Evolutionary conservation across 2,329 filamentous ascomycete genomes (phyloP).

Genomic region (Pseudocercospora crystallina): DNA sequence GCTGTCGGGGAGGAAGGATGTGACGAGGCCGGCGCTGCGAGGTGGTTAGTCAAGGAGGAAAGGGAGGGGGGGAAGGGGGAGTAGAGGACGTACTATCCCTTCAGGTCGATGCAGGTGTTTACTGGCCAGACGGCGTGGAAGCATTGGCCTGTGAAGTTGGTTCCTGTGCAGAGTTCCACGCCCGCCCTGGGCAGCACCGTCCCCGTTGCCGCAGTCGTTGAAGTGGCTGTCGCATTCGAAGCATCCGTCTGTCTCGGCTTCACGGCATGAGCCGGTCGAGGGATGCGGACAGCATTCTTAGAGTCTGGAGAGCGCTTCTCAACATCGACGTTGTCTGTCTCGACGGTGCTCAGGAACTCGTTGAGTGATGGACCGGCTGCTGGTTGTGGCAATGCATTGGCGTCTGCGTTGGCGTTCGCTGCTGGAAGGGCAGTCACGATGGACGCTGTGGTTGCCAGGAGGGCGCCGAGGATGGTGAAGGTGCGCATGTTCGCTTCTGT

Average conservation of each 20-base stretch:
- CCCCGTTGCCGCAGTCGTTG: conserved; percentile 1
- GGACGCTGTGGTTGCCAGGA: not conserved
- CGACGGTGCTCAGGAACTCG: conserved; percentile 6
- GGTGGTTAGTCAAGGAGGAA: not conserved
- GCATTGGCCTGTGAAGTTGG: conserved; percentile 29
- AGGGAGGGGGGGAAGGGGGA: not conserved
- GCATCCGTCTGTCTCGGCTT: not conserved
- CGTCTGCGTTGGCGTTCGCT: too few species aligned
- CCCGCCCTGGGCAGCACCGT: conserved; percentile 21
- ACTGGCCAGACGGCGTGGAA: conserved; percentile 24
- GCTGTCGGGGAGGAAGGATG: conserved; percentile 25
- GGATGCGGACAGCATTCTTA: not conserved
- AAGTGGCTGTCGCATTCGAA: conserved; percentile 5
- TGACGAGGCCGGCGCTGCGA: conserved; percentile 24
- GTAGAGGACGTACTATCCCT: conserved; percentile 28
- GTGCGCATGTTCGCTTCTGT: not conserved
- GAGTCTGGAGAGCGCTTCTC: too few species aligned
- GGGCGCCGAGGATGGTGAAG: not conserved
- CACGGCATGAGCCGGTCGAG: conserved; percentile 1
- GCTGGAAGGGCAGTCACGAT: too few species aligned
- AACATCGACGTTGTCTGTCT: not conserved
- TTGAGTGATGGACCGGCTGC: conserved; percentile 9
- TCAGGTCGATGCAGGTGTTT: conserved; percentile 28
- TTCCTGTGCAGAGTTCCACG: conserved; percentile 31
- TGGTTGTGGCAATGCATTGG: not conserved